Conservation (phyloP, 225 moss, liverwort and hornwort genomes). For the Antitrichia curtipendula region DNA sequence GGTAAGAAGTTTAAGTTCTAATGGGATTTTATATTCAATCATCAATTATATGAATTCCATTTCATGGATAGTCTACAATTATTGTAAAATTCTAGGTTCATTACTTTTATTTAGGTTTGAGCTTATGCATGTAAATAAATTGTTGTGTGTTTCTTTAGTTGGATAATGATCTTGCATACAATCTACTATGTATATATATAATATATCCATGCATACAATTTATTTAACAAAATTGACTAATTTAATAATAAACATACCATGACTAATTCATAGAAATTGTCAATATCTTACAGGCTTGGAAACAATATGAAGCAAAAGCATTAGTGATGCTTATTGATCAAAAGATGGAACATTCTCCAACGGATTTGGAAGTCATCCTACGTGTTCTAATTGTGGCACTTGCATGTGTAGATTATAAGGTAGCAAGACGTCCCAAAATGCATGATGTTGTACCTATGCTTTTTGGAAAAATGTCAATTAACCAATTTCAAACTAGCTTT, state of each 20-base stretch:
- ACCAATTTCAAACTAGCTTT: background rate
- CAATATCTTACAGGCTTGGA: background rate
- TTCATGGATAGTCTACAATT: too few species aligned
- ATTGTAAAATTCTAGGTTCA: background rate
- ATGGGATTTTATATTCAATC: background rate
- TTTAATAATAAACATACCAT: background rate
- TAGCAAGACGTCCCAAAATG: too few species aligned
- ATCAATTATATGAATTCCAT: background rate
- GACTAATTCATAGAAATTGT: background rate
- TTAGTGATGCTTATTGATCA: background rate
- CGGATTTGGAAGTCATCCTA: background rate
- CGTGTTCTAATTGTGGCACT: background rate
- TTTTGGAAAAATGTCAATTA: background rate
- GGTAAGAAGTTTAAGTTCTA: background rate
- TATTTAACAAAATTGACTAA: rapidly evolving
- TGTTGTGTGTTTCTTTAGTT: rapidly evolving
- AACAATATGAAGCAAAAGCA: background rate
- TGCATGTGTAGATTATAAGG: background rate
- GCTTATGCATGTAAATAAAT: background rate
- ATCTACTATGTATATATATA: background rate
- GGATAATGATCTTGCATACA: background rate
- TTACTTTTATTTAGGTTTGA: background rate
- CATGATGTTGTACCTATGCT: too few species aligned
- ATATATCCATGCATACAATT: background rate
- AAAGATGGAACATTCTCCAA: background rate